phyloP scores from a whole-genome alignment of 257 asterid species.

The Lycium barbarum region DNA sequence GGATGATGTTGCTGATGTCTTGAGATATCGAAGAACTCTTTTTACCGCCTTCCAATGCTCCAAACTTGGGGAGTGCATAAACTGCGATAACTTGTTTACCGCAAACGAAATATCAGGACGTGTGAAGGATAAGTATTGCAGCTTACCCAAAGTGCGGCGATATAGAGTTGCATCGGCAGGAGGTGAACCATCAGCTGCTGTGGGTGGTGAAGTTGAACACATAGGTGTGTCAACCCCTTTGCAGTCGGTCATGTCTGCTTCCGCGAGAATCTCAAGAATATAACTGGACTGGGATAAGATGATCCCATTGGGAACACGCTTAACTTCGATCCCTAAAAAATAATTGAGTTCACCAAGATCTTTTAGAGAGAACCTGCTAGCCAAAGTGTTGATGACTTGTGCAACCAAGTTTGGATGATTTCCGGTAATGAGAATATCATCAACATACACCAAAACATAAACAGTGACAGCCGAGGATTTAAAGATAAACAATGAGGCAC shows the following conservation, averaged over 20 bases:
- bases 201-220: neutral
- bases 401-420: too few relatives aligned
- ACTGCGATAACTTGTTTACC: neutral
- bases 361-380: too few relatives aligned
- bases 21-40: too few relatives aligned
- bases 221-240: neutral
- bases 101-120: neutral
- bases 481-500: too few relatives aligned
- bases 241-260: neutral
- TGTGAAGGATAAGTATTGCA: neutral
- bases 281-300: neutral
- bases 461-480: too few relatives aligned
- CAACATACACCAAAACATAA: too few relatives aligned
- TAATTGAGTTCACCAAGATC: neutral
- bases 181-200: neutral
- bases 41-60: neutral
- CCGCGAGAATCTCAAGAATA: neutral
- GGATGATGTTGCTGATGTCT: too few relatives aligned
- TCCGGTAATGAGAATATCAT: too few relatives aligned
- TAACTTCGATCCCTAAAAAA: neutral
- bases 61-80: neutral
- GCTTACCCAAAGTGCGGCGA: neutral
- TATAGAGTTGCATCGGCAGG: neutral
- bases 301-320: neutral
- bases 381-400: too few relatives aligned